These are phyloP conservation scores for Salix caprea DNA, from an alignment of 345 rosid species.

Conservation along the genomic window DNA sequence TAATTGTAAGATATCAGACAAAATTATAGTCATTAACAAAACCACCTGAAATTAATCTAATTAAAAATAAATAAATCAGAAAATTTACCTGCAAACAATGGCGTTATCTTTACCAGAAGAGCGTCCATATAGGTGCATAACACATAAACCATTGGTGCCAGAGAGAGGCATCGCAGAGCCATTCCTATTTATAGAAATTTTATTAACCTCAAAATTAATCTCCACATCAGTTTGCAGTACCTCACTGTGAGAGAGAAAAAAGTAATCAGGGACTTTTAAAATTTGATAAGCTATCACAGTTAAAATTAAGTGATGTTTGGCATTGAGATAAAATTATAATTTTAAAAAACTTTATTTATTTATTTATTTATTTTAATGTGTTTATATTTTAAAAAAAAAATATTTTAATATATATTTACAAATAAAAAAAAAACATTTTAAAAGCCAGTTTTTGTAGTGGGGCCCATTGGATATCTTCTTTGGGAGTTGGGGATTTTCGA, in stretches of 20 bases:
- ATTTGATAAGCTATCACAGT: background rate
- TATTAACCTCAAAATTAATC: conserved; percentile 49
- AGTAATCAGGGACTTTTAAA: background rate
- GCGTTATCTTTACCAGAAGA: conserved; percentile 45
- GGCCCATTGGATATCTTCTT: conserved; percentile 59
- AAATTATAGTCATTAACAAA: background rate
- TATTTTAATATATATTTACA: too few species aligned
- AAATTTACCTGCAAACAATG: conserved; percentile 66
- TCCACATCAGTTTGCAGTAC: conserved; percentile 59
- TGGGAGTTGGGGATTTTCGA: conserved; percentile 42
- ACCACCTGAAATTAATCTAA: background rate
- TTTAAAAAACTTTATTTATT: too few species aligned
- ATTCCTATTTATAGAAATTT: conserved; percentile 70
- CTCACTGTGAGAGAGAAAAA: conserved; percentile 25
- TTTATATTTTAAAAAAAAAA: too few species aligned
- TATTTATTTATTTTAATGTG: too few species aligned
- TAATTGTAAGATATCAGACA: background rate
- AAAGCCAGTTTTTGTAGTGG: conserved; percentile 39
- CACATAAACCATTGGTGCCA: conserved; percentile 61
- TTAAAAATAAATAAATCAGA: background rate
- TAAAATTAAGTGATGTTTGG: background rate
- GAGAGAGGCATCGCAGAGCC: conserved; percentile 72
- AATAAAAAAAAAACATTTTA: too few species aligned
- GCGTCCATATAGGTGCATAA: conserved; percentile 76
- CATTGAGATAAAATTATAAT: too few species aligned